Evolutionary conservation across 192 early-diverging fungal species (phyloP), one percentile per base, ranked within the genome.

Genomic region (Umbelopsis sp.): DNA sequence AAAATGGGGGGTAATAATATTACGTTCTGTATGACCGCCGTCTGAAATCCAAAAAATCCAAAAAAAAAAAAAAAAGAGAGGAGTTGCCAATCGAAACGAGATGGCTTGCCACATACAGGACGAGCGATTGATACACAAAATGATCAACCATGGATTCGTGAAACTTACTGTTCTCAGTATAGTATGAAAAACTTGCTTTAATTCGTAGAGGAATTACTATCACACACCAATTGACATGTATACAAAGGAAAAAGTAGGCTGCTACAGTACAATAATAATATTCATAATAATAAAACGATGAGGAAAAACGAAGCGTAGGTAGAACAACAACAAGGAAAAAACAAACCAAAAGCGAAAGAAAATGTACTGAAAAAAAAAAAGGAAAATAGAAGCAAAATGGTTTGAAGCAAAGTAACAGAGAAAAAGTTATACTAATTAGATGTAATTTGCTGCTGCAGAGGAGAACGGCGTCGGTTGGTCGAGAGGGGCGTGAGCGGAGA

Each of bases 111-210:
- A 6, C 29, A 62, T n/a, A 32, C 26, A 62, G 56, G 17, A 62
- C 9, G 17, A 31, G 26, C 56, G 1, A 20, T 26, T 22, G 52
- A 53, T 53, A 53, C 56, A 62, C 56, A 62, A 62, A 62, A 29
- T 32, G 56, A 62, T 62, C 56, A 62, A 20, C 56, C 56, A 62
- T 34, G 31, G 11, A 26, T 62, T 62, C 29, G 56, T 62, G 56
- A 29, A 62, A 62, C 56, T 34, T 34, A 26, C 21, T 34, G 10
- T 12, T 29, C 9, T 10, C 1, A 26, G 25, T 62, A 20, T 34
- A 62, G 56, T 62, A 16, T n/a, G 38, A 41, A 41, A 49, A 12
- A 49, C 6, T 49, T n/a, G 16, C 1, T 49, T 49, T n/a, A 1
- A 49, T 49, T 21, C 47, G 6, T 49, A 41, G 38, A 11, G 12